Evolutionary conservation across 306 rosid species (phyloP).

Genomic region (Nissolia schottii): DNA sequence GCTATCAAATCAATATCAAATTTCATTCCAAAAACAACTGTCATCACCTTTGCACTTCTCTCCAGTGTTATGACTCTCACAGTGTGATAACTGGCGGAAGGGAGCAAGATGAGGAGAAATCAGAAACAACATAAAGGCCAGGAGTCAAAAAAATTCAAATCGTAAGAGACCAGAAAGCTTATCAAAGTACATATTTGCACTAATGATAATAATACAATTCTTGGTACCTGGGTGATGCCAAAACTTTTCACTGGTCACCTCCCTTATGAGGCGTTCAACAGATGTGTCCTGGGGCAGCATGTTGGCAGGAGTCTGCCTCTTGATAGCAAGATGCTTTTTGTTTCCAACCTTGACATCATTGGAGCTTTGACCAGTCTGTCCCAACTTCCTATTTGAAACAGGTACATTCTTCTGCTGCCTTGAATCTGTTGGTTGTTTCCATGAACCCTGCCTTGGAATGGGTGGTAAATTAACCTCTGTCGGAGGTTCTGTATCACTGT

Average conservation of each 20-base stretch:
- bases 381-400: conserved; percentile 60
- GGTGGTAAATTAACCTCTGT: conserved; percentile 59
- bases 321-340: conserved; percentile 68
- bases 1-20: conserved; percentile 42
- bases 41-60: conserved; percentile 68
- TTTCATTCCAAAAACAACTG: conserved; percentile 62
- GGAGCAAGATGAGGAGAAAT: conserved; percentile 55
- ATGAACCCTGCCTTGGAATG: conserved; percentile 81
- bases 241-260: conserved; percentile 95
- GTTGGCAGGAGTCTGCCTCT: conserved; percentile 65
- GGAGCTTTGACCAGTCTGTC: conserved; percentile 49
- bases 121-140: conserved; percentile 31
- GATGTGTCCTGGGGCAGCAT: conserved; percentile 75
- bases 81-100: conserved; percentile 64
- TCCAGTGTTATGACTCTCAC: conserved; percentile 66
- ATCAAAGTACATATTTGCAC: not conserved
- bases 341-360: conserved; percentile 58
- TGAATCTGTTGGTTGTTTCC: conserved; percentile 74
- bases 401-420: conserved; percentile 63
- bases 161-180: conserved; percentile 2
- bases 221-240: conserved; percentile 95
- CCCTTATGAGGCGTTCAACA: conserved; percentile 94
- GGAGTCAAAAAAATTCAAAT: conserved; percentile 17
- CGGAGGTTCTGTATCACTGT: conserved; percentile 54
- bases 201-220: not conserved